Evolutionary conservation across 225 moss, liverwort and hornwort species (phyloP).

Genomic region (Physcomitrellopsis africana): DNA sequence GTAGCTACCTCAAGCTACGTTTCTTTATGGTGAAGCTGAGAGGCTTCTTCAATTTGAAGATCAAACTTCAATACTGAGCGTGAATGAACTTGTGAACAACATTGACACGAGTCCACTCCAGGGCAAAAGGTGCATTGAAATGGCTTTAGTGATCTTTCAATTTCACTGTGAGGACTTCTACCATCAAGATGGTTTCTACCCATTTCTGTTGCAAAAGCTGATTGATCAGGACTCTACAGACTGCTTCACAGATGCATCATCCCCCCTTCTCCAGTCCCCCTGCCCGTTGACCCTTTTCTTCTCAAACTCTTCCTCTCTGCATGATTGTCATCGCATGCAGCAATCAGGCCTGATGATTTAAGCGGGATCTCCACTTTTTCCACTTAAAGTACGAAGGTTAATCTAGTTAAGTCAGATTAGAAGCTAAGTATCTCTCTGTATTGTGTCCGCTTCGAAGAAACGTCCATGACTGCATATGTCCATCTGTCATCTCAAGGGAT

Average conservation of each 20-base stretch:
- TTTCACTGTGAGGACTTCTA: slow-evolving; percentile 24
- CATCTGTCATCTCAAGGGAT: too few species aligned
- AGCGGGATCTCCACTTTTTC: neutral
- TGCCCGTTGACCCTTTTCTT: slow-evolving; percentile 8
- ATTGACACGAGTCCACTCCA: slow-evolving; percentile 33
- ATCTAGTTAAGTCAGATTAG: neutral
- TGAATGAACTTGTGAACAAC: slow-evolving; percentile 44
- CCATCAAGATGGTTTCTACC: slow-evolving; percentile 25
- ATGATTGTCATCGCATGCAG: neutral
- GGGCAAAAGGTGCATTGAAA: slow-evolving; percentile 33
- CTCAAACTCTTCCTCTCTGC: neutral
- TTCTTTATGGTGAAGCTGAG: slow-evolving; percentile 36
- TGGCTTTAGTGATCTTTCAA: slow-evolving; percentile 17
- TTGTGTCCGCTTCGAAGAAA: too few species aligned
- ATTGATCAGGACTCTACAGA: slow-evolving; percentile 33
- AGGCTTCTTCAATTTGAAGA: slow-evolving; percentile 28
- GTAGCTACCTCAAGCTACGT: slow-evolving; percentile 18
- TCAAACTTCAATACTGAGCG: slow-evolving; percentile 24
- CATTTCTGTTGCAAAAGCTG: slow-evolving; percentile 25
- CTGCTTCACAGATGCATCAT: slow-evolving; percentile 32
- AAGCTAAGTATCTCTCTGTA: too few species aligned
- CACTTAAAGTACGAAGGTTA: neutral
- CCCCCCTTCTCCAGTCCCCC: neutral
- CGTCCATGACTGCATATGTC: too few species aligned
- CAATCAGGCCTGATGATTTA: accelerated